phyloP scores from a whole-genome alignment of 2,329 filamentous ascomycete genomes.

The Neopestalotiopsis rosae region DNA sequence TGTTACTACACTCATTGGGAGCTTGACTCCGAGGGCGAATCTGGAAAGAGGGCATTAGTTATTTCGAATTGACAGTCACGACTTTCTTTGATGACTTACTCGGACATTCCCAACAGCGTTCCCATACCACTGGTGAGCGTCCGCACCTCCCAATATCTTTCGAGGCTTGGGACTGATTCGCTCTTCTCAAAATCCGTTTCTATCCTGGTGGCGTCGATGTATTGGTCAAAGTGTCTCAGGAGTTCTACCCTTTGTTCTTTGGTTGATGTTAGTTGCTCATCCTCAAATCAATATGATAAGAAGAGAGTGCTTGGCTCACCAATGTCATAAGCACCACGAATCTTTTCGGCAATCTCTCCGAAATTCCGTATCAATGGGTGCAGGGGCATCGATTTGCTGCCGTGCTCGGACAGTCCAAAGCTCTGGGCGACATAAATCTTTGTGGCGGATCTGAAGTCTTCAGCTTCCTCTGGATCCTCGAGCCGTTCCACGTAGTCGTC shows the following conservation, averaged over 20 bases:
- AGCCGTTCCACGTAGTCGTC: conserved; percentile 32
- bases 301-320: conserved; percentile 22
- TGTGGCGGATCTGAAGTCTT: conserved; percentile 26
- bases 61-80: neutral
- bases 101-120: conserved; percentile 29
- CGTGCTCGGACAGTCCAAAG: neutral
- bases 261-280: neutral
- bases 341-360: conserved; percentile 25
- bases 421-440: conserved; percentile 26
- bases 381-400: neutral
- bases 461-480: conserved; percentile 21
- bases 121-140: conserved; percentile 35
- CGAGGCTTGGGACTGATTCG: conserved; percentile 26
- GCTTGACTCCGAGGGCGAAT: conserved; percentile 28
- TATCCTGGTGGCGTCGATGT: conserved; percentile 32
- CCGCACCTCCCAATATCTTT: conserved; percentile 34
- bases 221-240: conserved; percentile 29
- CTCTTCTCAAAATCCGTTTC: conserved; percentile 30
- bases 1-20: conserved; percentile 25
- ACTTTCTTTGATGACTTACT: conserved; percentile 24
- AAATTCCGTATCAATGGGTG: conserved; percentile 28
- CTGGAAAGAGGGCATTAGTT: conserved; percentile 19
- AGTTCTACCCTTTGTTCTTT: conserved; percentile 29
- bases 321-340: conserved; percentile 25
- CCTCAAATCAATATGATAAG: neutral